Conservation (phyloP, 768 basidiomycete genomes). For the Asterophora lycoperdoides region DNA sequence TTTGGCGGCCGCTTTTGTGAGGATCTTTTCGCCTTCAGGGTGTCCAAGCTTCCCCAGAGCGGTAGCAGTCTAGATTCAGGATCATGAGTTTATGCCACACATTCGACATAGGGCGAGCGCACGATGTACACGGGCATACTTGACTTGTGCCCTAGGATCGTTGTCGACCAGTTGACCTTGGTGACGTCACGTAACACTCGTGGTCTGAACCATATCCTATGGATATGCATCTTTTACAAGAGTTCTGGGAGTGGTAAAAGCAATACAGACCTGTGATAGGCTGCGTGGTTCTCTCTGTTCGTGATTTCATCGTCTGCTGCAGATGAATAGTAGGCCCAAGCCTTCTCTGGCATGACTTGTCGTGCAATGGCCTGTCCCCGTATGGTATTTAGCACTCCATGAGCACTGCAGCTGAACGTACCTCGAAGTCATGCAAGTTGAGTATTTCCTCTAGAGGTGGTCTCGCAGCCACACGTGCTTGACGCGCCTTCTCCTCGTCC, state of each 20-base stretch:
- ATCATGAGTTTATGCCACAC: not conserved
- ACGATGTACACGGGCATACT: constrained; percentile 83
- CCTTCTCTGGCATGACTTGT: constrained; percentile 76
- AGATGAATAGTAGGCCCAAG: constrained; percentile 97
- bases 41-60: constrained; percentile 93
- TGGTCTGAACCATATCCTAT: constrained; percentile 86
- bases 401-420: constrained; percentile 21
- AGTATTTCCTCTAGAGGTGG: constrained; percentile 78
- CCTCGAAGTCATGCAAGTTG: constrained; percentile 95
- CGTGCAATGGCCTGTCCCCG: constrained; percentile 73
- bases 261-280: constrained; percentile 71
- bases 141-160: constrained; percentile 70
- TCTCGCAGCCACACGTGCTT: constrained; percentile 54
- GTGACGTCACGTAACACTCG: constrained; percentile 81
- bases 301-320: constrained; percentile 96
- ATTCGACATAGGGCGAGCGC: constrained; percentile 15
- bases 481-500: constrained; percentile 66
- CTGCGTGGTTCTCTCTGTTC: constrained; percentile 81
- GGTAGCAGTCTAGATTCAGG: constrained; percentile 53
- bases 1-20: constrained; percentile 86
- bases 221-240: not conserved
- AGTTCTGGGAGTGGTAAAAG: not conserved
- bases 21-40: constrained; percentile 88
- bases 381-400: not conserved
- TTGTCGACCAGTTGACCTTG: constrained; percentile 81